phyloP scores from a whole-genome alignment of 2,329 filamentous ascomycete genomes.

The Xylaria sp. region DNA sequence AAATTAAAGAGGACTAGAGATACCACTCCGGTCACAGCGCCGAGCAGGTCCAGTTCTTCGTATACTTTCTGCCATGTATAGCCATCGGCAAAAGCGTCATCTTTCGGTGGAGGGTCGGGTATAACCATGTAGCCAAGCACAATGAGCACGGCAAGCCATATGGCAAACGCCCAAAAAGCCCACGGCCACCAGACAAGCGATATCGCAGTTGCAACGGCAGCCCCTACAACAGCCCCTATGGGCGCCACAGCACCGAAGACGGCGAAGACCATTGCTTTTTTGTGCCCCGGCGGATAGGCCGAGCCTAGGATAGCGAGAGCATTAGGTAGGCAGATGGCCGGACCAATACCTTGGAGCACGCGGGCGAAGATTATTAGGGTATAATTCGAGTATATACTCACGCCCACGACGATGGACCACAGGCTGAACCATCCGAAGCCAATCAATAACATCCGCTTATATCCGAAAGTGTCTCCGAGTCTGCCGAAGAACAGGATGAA shows the following conservation, averaged over 20 bases:
- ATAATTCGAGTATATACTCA: constrained; percentile 53
- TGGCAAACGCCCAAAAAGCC: constrained; percentile 41
- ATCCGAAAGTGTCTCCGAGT: constrained; percentile 59
- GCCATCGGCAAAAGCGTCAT: constrained; percentile 32
- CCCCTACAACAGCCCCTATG: constrained; percentile 40
- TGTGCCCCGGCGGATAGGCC: constrained; percentile 51
- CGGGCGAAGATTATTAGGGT: constrained; percentile 54
- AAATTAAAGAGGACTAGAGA: constrained; percentile 67
- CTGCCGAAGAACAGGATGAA: constrained; percentile 62
- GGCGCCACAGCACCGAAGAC: constrained; percentile 46
- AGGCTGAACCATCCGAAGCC: constrained; percentile 60
- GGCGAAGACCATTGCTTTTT: constrained; percentile 46
- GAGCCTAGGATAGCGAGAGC: constrained; percentile 62
- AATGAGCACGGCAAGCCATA: constrained; percentile 38
- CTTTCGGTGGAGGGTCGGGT: constrained; percentile 39
- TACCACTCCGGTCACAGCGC: constrained; percentile 54
- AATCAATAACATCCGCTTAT: constrained; percentile 58
- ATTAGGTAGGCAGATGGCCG: constrained; percentile 63
- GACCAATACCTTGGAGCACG: constrained; percentile 59
- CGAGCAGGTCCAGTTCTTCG: constrained; percentile 42
- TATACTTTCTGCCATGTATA: constrained; percentile 33
- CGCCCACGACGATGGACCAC: constrained; percentile 57
- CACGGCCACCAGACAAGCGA: constrained; percentile 46
- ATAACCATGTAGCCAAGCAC: constrained; percentile 40
- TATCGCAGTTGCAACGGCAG: constrained; percentile 37